phyloP scores from a whole-genome alignment of 495 filamentous ascomycete genomes.

The Geopyxis carbonaria region DNA sequence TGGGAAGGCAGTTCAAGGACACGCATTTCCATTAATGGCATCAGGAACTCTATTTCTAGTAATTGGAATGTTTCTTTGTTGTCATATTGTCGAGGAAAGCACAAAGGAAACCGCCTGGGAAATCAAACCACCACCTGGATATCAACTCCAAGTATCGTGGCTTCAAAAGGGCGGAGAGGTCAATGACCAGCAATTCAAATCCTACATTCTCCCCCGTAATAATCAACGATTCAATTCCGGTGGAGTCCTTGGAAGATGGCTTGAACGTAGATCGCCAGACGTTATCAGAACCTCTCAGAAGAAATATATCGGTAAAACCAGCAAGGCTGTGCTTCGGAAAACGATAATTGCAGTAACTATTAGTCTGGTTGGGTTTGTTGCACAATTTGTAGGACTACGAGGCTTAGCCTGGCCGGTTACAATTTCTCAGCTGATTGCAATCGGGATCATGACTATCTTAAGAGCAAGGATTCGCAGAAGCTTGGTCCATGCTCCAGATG shows the following conservation, averaged over 20 bases:
- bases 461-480: constrained; percentile 7
- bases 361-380: constrained; percentile 28
- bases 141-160: constrained; percentile 16
- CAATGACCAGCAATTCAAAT: constrained; percentile 23
- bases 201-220: constrained; percentile 13
- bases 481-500: background rate
- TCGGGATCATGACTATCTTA: constrained; percentile 8
- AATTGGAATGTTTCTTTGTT: constrained; percentile 23
- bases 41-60: constrained; percentile 20
- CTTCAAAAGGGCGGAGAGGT: constrained; percentile 19
- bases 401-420: constrained; percentile 29
- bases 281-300: too few relatives aligned
- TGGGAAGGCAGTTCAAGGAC: constrained; percentile 2
- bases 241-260: too few relatives aligned
- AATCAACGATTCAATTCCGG: too few relatives aligned
- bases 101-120: constrained; percentile 18
- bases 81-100: constrained; percentile 24
- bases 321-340: too few relatives aligned
- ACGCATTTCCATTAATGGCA: constrained; percentile 22
- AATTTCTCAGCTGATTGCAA: constrained; percentile 9
- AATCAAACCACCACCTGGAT: constrained; percentile 5
- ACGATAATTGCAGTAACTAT: constrained; percentile 1
- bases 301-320: too few relatives aligned
- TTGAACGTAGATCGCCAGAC: too few relatives aligned
- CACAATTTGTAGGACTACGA: constrained; percentile 34